Evolutionary conservation across 1,284 basidiomycete genomes (phyloP).

Genomic region (Apiotrichum domesticum): DNA sequence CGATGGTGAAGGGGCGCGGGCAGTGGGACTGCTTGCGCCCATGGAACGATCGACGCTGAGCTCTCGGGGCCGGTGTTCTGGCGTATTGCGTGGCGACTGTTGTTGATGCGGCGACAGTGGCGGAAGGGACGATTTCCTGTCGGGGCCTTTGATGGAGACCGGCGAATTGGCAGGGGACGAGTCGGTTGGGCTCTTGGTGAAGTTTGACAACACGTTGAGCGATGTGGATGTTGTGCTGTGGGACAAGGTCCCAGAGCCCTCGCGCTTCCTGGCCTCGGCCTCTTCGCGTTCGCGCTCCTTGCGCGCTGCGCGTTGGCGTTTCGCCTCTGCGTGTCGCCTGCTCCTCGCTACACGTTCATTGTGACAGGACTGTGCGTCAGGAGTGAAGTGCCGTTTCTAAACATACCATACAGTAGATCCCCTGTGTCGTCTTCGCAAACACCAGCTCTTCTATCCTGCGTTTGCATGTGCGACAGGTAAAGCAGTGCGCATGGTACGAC

Average conservation of each 20-base stretch:
- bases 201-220: slow-evolving; percentile 10
- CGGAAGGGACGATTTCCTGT: slow-evolving; percentile 3
- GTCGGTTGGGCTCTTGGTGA: background rate
- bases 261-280: slow-evolving; percentile 12
- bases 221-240: slow-evolving; percentile 12
- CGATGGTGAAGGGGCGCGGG: background rate
- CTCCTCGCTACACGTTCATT: slow-evolving; percentile 92
- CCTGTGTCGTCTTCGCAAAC: slow-evolving; percentile 96
- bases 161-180: background rate
- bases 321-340: slow-evolving; percentile 75
- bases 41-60: background rate
- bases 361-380: slow-evolving; percentile 60
- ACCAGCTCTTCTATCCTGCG: slow-evolving; percentile 95
- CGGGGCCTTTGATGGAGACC: slow-evolving; percentile 1
- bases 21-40: background rate
- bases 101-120: slow-evolving; percentile 1
- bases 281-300: slow-evolving; percentile 40
- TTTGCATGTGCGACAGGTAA: slow-evolving; percentile 93
- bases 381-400: background rate
- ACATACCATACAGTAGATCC: slow-evolving; percentile 90
- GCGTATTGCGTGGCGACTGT: background rate
- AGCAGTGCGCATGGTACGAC: slow-evolving; percentile 96
- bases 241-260: background rate
- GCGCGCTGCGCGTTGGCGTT: slow-evolving; percentile 48
- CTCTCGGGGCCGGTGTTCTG: background rate